These are phyloP conservation scores for Nigrograna mackinnonii DNA, from an alignment of 2,329 filamentous ascomycete species.

Conservation along the genomic window DNA sequence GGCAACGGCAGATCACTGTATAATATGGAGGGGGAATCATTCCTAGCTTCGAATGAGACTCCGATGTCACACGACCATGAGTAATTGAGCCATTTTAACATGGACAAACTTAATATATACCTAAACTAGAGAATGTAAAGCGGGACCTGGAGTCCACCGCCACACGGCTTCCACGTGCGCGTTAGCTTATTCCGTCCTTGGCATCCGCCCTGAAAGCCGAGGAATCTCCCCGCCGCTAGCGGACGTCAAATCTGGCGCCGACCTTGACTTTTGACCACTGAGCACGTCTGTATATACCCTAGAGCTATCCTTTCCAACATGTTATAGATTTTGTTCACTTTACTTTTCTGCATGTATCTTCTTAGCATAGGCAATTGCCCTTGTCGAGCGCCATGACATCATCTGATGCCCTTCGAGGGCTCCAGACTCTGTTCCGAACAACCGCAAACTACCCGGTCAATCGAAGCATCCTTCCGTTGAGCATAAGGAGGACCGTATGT, in stretches of 20 bases:
- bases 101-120: too few relatives aligned
- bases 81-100: too few relatives aligned
- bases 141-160: too few relatives aligned
- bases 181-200: too few relatives aligned
- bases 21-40: too few relatives aligned
- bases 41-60: not conserved
- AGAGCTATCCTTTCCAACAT: conserved; percentile 2
- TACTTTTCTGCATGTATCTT: conserved; percentile 6
- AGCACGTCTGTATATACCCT: not conserved
- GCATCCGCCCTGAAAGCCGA: conserved; percentile 8
- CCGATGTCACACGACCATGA: not conserved
- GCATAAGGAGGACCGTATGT: conserved; percentile 26
- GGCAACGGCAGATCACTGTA: too few relatives aligned
- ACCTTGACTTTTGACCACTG: too few relatives aligned
- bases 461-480: conserved; percentile 3
- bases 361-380: not conserved
- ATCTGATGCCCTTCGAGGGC: conserved; percentile 31
- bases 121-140: too few relatives aligned
- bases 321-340: conserved; percentile 2
- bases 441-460: conserved; percentile 12
- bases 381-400: conserved; percentile 32
- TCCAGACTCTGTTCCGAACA: conserved; percentile 29
- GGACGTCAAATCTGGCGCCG: conserved; percentile 1
- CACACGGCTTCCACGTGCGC: too few relatives aligned
- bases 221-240: conserved; percentile 1